Base-by-base conservation (phyloP, 2,329 filamentous ascomycete species). In the Piedraia hortae region DNA sequence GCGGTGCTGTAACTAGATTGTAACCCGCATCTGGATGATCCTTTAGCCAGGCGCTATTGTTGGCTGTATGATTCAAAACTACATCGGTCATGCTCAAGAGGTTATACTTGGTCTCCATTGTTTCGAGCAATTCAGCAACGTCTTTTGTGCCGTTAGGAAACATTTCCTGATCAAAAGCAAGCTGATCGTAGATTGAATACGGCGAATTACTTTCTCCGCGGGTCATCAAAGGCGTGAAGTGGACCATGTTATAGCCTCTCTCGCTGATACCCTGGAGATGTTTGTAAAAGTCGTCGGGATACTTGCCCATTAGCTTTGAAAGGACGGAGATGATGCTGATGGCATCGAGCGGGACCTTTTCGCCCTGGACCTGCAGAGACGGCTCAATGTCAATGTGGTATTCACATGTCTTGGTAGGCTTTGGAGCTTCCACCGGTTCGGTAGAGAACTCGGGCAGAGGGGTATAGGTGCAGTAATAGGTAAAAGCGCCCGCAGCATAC, bases 241-340 rank as follows among this genome's bases (percentile, higher is more conserved):
- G 85, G 28, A 97, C 66, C 78, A 93, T 91, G 50, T 97, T 97
- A 56, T 97, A 97, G 20, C 80, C 80, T 28, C 85, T 62, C 37
- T 73, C 64, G 42, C 74, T 73, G 42, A 97, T 90, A 13, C 85
- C 80, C 25, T 61, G 59, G 26, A 97, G 51, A 43, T 93, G 82
- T 22, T 64, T 70, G 41, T 91, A 65, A 80, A 82, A 97, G 37
- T 90, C 74, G 9, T 56, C 56, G 0, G 82, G 77, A 40, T 85
- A 90, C 39, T 69, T 67, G 30, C 85, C 85, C 75, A 97, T 88
- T 50, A 91, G 91, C 48, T 97, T 97, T 41, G 82, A 91, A 30
- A 97, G 74, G 25, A 82, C 59, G 6, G 85, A 93, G 48, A 91
- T 89, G 32, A 91, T 61, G 8, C 77, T 88, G 21, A 97, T 54